Evolutionary conservation across 2,329 filamentous ascomycete genomes (phyloP).

Genomic region (Leptographium galeiforme): DNA sequence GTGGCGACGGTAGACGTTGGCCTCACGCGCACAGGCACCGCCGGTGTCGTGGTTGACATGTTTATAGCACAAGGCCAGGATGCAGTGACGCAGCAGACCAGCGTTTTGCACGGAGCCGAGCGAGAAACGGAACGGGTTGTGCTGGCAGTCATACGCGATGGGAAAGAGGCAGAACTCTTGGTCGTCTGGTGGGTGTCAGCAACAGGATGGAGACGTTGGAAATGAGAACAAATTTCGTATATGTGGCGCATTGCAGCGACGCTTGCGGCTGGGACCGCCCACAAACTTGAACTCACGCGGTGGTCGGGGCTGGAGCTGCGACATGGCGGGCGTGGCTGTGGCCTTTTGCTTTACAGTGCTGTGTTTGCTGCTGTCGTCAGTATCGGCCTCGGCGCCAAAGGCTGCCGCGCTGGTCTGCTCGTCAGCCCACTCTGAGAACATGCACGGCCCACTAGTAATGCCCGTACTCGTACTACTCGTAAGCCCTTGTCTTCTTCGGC

Average conservation of each 20-base stretch:
- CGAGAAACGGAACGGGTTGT: slow-evolving; percentile 20
- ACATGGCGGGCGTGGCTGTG: too few species aligned
- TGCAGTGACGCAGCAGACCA: slow-evolving; percentile 18
- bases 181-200: slow-evolving; percentile 14
- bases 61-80: slow-evolving; percentile 17
- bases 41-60: slow-evolving; percentile 18
- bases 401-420: too few species aligned
- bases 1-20: slow-evolving; percentile 12
- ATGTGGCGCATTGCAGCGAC: background rate
- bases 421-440: too few species aligned
- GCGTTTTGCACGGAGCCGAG: slow-evolving; percentile 13
- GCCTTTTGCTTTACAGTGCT: too few species aligned
- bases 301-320: too few species aligned
- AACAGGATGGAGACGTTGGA: background rate
- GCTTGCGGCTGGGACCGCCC: too few species aligned
- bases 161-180: slow-evolving; percentile 21
- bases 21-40: slow-evolving; percentile 10
- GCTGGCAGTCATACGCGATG: slow-evolving; percentile 17
- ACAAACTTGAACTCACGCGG: too few species aligned
- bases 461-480: too few species aligned
- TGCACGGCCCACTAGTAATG: too few species aligned
- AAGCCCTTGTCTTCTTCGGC: too few species aligned
- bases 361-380: too few species aligned
- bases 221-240: background rate
- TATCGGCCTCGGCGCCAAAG: too few species aligned